Base-by-base conservation (phyloP, 208 protist species). In the Crithidia mellificae region DNA sequence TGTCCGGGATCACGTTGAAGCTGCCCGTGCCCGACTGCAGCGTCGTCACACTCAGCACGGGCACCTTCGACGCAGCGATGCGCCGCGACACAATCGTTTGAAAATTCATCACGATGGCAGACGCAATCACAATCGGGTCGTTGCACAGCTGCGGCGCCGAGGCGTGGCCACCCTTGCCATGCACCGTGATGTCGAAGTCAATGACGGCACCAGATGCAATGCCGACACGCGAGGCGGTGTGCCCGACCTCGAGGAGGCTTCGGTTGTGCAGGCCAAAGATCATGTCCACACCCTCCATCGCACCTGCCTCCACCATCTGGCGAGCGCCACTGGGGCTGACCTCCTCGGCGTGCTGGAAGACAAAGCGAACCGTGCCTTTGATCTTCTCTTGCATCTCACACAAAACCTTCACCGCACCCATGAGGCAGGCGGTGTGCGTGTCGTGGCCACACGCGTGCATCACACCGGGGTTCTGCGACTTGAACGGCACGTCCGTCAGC, bases 261-360 rank as follows among this genome's bases (percentile, higher is more conserved):
- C 74, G 30, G 63, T 80, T 79, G 74, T 83, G 74, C 34, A 84
- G 58, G 6, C 78, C 87, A 61, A 93, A 88, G 43, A 81, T 68
- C 72, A 80, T 80, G 27, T 72, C 61, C 20, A 86, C 80, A 22
- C 73, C 80, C 14, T 89, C 62, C 69, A 86, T 72, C 12, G 56
- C 76, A 58, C 82, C 80, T 4, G 75, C 67, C 54, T 74, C 50
- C 7, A 88, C 77, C 56, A 89, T 49, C 53, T 88, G 57, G 55
- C 63, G 68, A 38, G 81, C 81, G 19, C 82, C 87, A 52, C 84
- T 77, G 14, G 83, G 74, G 44, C 57, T 55, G 34, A 79, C 71
- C 69, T 93, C 81, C 72, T 90, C 79, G 0, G 79, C 78, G 70
- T 82, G 83, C 70, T 88, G 83, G 57, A 88, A 88, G 14, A 90